A percentile compares a stretch with the other conserved stretches of the same genome.
Conservation (phyloP, 23 red algal genomes). For the Chondrus crispus region DNA sequence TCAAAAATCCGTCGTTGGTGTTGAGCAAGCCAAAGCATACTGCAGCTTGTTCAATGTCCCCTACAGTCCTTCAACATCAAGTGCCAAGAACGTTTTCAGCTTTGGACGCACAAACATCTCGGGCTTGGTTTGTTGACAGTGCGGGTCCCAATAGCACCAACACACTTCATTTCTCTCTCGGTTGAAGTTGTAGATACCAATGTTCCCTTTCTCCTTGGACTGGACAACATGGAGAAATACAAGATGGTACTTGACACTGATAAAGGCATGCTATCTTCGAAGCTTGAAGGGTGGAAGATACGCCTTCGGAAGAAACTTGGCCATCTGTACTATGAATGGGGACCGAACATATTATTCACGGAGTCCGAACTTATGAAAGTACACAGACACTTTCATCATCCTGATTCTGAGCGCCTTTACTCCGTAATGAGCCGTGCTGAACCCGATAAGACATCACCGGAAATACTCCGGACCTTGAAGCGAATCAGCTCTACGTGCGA, state of each 20-base stretch:
- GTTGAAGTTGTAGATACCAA: background rate
- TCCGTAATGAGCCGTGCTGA: background rate
- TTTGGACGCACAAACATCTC: background rate
- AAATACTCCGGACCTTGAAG: background rate
- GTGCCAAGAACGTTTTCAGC: background rate
- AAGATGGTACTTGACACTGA: background rate
- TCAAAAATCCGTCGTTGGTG: background rate
- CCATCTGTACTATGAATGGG: background rate
- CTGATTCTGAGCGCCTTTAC: background rate
- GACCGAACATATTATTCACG: background rate
- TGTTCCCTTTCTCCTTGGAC: conserved; percentile 4
- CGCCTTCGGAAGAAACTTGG: background rate
- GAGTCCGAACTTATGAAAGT: background rate
- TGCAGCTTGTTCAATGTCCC: background rate
- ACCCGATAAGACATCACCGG: background rate
- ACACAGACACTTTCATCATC: conserved; percentile 32
- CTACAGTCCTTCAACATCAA: background rate
- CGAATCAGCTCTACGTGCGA: background rate
- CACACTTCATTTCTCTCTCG: background rate
- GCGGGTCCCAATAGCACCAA: background rate
- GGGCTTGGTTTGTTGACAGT: background rate
- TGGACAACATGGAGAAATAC: background rate
- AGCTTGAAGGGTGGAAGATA: background rate
- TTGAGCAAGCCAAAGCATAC: background rate
- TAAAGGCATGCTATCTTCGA: background rate